These are phyloP conservation scores for Ziziphus jujuba DNA, from an alignment of 306 rosid genomes.

Conservation along the genomic window DNA sequence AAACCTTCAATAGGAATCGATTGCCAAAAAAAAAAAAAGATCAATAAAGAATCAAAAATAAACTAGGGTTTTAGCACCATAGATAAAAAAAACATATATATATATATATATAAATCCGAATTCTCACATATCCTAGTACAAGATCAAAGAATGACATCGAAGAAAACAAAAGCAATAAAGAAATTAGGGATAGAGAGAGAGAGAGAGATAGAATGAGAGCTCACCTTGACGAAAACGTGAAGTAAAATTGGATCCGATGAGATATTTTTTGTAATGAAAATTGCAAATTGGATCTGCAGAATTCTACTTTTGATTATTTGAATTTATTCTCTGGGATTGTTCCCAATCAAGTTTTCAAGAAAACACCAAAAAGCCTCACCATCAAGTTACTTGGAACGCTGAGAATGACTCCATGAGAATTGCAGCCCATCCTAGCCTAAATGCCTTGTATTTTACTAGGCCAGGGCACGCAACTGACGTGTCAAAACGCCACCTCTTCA, in stretches of 20 bases:
- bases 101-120: not conserved
- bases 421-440: too few relatives aligned
- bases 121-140: not conserved
- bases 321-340: not conserved
- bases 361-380: not conserved
- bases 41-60: not conserved
- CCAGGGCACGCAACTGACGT: too few relatives aligned
- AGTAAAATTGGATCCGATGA: not conserved
- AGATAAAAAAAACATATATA: not conserved
- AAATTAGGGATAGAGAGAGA: too few relatives aligned
- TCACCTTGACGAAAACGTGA: slow-evolving; percentile 12
- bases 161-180: not conserved
- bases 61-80: not conserved
- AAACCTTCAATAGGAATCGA: not conserved
- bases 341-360: not conserved
- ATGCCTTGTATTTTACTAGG: too few relatives aligned
- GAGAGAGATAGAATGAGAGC: not conserved
- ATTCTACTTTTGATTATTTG: not conserved
- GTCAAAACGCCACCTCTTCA: too few relatives aligned
- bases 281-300: not conserved
- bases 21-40: not conserved
- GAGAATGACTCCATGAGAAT: too few relatives aligned
- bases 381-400: too few relatives aligned
- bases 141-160: not conserved
- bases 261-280: not conserved